A percentile compares a stretch with the other conserved stretches of the same genome.
phyloP scores from a whole-genome alignment of 2,329 filamentous ascomycete species.

The Fusarium beomiforme region DNA sequence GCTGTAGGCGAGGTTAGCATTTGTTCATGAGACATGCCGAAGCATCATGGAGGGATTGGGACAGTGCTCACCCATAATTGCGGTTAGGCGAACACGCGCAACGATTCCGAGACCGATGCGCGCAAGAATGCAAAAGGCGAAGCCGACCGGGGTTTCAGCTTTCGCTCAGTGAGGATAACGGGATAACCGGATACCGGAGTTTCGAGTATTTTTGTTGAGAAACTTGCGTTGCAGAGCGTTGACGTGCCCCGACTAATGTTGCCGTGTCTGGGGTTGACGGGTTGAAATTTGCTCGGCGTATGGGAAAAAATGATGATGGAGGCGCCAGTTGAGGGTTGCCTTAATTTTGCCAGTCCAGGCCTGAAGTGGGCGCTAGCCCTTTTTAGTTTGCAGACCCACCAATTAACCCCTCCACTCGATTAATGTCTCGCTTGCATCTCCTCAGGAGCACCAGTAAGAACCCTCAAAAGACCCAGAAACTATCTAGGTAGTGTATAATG shows the following conservation, averaged over 20 bases:
- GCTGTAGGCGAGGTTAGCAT: conserved; percentile 59
- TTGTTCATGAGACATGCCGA: not conserved
- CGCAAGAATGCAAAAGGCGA: conserved; percentile 47
- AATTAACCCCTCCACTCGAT: conserved; percentile 27
- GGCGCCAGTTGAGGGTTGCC: conserved; percentile 53
- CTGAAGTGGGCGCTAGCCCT: conserved; percentile 55
- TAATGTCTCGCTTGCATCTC: conserved; percentile 35
- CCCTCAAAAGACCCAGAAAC: not conserved
- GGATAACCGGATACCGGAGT: conserved; percentile 13
- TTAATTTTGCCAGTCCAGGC: conserved; percentile 55
- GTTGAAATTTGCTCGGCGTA: conserved; percentile 56
- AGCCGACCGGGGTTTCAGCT: conserved; percentile 45
- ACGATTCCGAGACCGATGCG: conserved; percentile 54
- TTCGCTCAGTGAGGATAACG: conserved; percentile 32
- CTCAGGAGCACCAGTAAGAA: conserved; percentile 5
- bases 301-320: conserved; percentile 51
- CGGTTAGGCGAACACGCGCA: conserved; percentile 62
- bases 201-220: conserved; percentile 22
- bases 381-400: conserved; percentile 31
- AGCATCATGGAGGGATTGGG: conserved; percentile 6
- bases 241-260: conserved; percentile 51
- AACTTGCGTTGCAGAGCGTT: conserved; percentile 40
- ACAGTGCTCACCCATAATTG: conserved; percentile 68
- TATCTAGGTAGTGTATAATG: not conserved
- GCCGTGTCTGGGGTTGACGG: conserved; percentile 55